Conservation (phyloP, 202 grass and related monocot species). For the Eragrostis tef region DNA sequence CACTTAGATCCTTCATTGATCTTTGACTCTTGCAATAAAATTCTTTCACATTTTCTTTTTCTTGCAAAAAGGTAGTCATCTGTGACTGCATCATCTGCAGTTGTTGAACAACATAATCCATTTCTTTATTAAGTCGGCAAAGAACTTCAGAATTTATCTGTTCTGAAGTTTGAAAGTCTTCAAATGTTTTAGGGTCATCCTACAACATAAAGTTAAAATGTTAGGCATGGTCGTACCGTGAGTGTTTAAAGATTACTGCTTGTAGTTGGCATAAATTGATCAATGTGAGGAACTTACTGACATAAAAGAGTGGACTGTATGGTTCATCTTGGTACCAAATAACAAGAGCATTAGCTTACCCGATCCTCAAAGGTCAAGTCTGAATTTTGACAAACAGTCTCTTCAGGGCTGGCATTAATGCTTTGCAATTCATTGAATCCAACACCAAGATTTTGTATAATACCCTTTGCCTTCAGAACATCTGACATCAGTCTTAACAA, state of each 20-base stretch:
- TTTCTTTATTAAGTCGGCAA: conserved; percentile 58
- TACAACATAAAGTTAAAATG: conserved; percentile 47
- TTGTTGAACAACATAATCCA: conserved; percentile 52
- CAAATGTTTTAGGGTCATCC: conserved; percentile 29
- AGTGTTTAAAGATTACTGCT: conserved; percentile 22
- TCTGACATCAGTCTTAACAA: conserved; percentile 60
- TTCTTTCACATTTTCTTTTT: conserved; percentile 53
- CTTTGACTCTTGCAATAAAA: conserved; percentile 46
- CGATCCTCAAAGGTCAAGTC: conserved; percentile 56
- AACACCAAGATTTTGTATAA: conserved; percentile 56
- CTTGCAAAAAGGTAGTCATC: conserved; percentile 53
- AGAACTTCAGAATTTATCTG: conserved; percentile 35
- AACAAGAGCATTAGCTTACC: conserved; percentile 91
- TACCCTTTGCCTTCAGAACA: conserved; percentile 66
- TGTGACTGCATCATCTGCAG: conserved; percentile 58
- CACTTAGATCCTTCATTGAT: conserved; percentile 51
- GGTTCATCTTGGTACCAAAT: conserved; percentile 66
- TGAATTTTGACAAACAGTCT: conserved; percentile 50
- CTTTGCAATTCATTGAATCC: conserved; percentile 47
- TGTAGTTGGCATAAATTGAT: conserved; percentile 31
- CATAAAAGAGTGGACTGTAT: conserved; percentile 62
- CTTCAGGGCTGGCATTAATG: conserved; percentile 43
- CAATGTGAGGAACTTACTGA: conserved; percentile 62
- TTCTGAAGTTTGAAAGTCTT: conserved; percentile 41
- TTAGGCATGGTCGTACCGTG: conserved; percentile 35